These are phyloP conservation scores for Diaporthe helianthi DNA, from an alignment of 2,329 filamentous ascomycete species.

Conservation along the genomic window DNA sequence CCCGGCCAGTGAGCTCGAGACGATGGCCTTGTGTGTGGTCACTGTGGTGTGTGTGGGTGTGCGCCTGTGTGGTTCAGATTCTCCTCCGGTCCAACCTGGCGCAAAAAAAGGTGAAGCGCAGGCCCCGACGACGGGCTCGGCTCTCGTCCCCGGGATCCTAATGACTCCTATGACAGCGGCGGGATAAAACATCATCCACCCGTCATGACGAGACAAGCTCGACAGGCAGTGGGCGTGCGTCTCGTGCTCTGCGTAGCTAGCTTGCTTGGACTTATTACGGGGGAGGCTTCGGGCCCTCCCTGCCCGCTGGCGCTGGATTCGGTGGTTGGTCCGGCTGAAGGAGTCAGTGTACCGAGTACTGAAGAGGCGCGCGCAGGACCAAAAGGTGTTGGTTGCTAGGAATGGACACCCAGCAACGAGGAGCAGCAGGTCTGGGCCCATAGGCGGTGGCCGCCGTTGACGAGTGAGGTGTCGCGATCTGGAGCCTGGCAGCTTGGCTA, in stretches of 20 bases:
- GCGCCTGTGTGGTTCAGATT: not conserved
- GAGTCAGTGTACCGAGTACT: no score
- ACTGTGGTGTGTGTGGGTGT: slow-evolving; percentile 10
- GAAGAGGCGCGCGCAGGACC: not conserved
- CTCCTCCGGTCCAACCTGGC: not conserved
- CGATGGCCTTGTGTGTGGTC: no score
- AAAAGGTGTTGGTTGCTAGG: slow-evolving; percentile 16
- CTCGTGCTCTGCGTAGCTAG: slow-evolving; percentile 5
- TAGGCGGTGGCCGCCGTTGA: slow-evolving; percentile 24
- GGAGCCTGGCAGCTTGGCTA: slow-evolving; percentile 20
- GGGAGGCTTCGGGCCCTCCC: no score
- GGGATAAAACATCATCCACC: slow-evolving; percentile 17
- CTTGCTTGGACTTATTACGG: no score
- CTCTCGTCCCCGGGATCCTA: slow-evolving; percentile 10
- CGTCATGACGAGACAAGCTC: not conserved
- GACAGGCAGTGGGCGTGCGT: not conserved
- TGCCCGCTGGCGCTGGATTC: no score
- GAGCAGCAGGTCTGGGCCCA: slow-evolving; percentile 22
- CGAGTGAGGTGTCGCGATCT: slow-evolving; percentile 26
- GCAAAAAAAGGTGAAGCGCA: not conserved
- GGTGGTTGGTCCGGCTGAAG: no score
- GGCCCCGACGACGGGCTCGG: slow-evolving; percentile 21
- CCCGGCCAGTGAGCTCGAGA: slow-evolving; percentile 29
- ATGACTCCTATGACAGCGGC: no score
- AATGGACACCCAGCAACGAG: not conserved